Evolutionary conservation across 2,329 filamentous ascomycete species (phyloP).

Genomic region (Gremmenia infestans): DNA sequence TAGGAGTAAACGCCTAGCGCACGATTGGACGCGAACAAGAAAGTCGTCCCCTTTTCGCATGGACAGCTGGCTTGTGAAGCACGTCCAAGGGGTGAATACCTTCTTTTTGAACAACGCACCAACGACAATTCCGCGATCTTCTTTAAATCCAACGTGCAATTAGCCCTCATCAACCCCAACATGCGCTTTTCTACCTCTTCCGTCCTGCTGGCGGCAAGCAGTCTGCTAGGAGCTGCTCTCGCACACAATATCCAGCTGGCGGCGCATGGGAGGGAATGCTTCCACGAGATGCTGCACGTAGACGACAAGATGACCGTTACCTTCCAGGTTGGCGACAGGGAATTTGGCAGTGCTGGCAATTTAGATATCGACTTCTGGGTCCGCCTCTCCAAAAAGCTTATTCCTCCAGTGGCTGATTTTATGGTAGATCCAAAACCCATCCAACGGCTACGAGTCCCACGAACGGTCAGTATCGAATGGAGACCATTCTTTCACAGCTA

Average conservation of each 20-base stretch:
- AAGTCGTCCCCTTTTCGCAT: slow-evolving; percentile 4
- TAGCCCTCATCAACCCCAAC: slow-evolving; percentile 3
- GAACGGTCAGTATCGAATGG: slow-evolving; percentile 80
- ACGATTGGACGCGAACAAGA: slow-evolving; percentile 5
- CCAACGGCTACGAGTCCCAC: slow-evolving; percentile 69
- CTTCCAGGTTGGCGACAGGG: slow-evolving; percentile 94
- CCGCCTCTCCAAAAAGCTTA: slow-evolving; percentile 34
- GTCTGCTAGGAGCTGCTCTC: slow-evolving; percentile 48
- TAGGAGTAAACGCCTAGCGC: not conserved
- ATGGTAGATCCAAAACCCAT: slow-evolving; percentile 70
- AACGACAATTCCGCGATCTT: not conserved
- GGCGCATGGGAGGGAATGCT: slow-evolving; percentile 93
- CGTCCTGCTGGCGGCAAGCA: slow-evolving; percentile 26
- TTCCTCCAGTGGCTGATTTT: slow-evolving; percentile 15
- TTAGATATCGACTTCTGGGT: slow-evolving; percentile 98
- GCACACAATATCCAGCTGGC: slow-evolving; percentile 96
- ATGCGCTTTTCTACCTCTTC: slow-evolving; percentile 32
- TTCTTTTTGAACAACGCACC: not conserved
- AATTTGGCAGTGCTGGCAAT: slow-evolving; percentile 92
- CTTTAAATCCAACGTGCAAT: not conserved
- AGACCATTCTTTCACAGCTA: slow-evolving; percentile 86
- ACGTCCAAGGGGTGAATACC: not conserved
- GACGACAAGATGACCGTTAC: slow-evolving; percentile 99
- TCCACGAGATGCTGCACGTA: slow-evolving; percentile 86
- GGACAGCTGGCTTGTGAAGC: slow-evolving; percentile 3